Evolutionary conservation across 2,329 filamentous ascomycete species (phyloP), one percentile per base, ranked within the genome.

Genomic region (Fusarium decemcellulare): DNA sequence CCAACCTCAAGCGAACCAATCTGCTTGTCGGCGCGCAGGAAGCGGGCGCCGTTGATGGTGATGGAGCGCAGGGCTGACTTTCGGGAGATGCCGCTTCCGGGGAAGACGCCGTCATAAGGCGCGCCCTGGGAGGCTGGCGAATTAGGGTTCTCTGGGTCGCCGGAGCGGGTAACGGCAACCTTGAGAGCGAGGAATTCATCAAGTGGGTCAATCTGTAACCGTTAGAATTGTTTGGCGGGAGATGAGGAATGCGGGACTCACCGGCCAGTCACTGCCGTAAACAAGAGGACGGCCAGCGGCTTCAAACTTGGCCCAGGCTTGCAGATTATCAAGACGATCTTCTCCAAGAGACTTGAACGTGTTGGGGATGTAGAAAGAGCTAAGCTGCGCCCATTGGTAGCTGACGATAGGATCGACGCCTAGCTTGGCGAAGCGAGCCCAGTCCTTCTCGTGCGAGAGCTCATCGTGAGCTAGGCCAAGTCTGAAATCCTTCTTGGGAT

Each of bases 331-430:
- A 14, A 62, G 43, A 0, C 74, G 74, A 5, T 74, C 62, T 5
- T 64, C 48, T 5, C 63, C 74, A 4, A 76, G 42, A 9, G 63
- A 59, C n/a, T 70, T 66, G 29, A 74, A 68, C 1, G 69, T 76
- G 46, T 63, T 67, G 36, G 74, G 72, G 18, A 72, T 66, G 34
- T 73, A 76, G 6, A 65, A 72, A 8, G 73, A 72, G 12, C 70
- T 74, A n/a, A 74, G 67, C 59, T 76, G 74, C 0, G 74, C 56
- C 73, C 72, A 76, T 16, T 76, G 74, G n/a, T 71, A 75, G 14
- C 65, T 70, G 39, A 76, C 68, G 6, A 76, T 70, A 0, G 68
- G 65, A 29, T 75, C 72, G 7, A 76, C 72, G 0, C 71, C 71
- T 2, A 75, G 73, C 44, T 73, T 56, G 1, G 68, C 60, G 30